Percentiles rank a stretch among this genome's conserved stretches.
phyloP scores from a whole-genome alignment of 768 basidiomycete genomes.

The Thelephora ganbajun region DNA sequence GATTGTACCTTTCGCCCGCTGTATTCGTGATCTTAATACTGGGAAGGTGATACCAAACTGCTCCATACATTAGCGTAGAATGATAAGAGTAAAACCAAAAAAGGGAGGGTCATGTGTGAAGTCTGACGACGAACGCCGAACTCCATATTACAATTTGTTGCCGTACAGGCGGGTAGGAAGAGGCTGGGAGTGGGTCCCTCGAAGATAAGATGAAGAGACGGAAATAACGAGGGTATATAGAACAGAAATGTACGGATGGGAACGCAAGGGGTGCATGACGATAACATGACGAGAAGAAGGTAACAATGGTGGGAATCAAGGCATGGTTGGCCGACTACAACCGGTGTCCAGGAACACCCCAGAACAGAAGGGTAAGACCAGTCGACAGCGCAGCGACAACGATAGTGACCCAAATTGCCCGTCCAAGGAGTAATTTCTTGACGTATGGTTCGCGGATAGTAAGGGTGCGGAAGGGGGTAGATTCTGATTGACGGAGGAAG shows the following conservation, averaged over 20 bases:
- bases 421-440: conserved; percentile 73
- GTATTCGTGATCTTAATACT: too few species aligned
- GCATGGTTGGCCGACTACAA: conserved; percentile 28
- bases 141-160: too few species aligned
- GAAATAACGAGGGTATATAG: not conserved
- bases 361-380: conserved; percentile 82
- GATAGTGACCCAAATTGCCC: conserved; percentile 83
- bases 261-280: not conserved
- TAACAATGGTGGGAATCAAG: not conserved
- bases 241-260: not conserved
- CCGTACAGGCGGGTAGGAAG: too few species aligned
- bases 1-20: too few species aligned
- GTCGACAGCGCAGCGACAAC: conserved; percentile 67
- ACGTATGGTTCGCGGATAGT: conserved; percentile 90
- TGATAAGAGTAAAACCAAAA: too few species aligned
- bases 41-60: too few species aligned
- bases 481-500: conserved; percentile 88
- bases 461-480: conserved; percentile 91
- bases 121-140: too few species aligned
- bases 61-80: too few species aligned
- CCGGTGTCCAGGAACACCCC: conserved; percentile 90
- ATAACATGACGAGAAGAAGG: not conserved
- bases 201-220: not conserved
- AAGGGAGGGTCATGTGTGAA: too few species aligned
- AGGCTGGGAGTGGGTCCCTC: too few species aligned